phyloP scores from a whole-genome alignment of 345 rosid genomes.

The Eucalyptus sp. region DNA sequence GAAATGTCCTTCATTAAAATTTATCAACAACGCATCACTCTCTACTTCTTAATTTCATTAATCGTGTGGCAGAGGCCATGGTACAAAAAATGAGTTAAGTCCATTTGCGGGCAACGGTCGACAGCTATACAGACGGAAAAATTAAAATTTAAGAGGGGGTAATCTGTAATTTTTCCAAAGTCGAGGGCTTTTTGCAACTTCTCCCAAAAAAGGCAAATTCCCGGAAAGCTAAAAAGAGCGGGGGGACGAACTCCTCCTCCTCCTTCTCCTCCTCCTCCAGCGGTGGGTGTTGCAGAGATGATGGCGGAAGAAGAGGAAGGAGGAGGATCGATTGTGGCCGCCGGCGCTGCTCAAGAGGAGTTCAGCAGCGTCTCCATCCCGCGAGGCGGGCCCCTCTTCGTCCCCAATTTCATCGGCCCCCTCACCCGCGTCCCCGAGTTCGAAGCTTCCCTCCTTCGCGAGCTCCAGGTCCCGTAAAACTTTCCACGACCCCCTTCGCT shows the following conservation, averaged over 20 bases:
- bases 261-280: too few relatives aligned
- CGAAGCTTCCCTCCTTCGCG: conserved; percentile 12
- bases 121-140: neutral
- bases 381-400: conserved; percentile 46
- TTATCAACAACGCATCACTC: neutral
- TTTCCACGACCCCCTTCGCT: neutral
- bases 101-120: neutral
- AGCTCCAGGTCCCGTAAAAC: conserved; percentile 19
- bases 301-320: neutral
- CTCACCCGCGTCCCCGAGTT: conserved; percentile 31
- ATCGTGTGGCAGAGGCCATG: neutral
- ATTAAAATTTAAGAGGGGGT: neutral
- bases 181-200: neutral
- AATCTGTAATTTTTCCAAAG: neutral
- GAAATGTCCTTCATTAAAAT: neutral
- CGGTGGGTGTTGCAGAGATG: neutral
- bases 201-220: neutral
- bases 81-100: neutral
- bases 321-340: neutral
- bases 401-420: conserved; percentile 27
- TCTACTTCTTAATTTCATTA: neutral
- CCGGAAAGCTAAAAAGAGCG: neutral
- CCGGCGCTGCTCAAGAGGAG: neutral
- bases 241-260: neutral
- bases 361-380: neutral